Evolutionary conservation across 2,329 filamentous ascomycete genomes (phyloP), one percentile per base, ranked within the genome.

Genomic region (Didymella glomerata): DNA sequence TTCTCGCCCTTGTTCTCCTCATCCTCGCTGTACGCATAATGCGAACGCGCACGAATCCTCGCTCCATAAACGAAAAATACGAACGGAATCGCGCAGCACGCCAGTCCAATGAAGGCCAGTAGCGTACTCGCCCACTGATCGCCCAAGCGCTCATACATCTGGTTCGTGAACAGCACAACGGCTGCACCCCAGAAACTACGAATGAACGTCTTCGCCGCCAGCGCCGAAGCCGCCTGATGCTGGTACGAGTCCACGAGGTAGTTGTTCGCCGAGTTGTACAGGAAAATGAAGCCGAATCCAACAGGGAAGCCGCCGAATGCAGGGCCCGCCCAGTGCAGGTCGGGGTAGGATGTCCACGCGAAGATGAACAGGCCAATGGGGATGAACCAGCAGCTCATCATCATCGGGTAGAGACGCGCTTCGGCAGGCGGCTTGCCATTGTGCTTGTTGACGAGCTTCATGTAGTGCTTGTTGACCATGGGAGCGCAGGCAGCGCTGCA

Each of bases 81-180:
- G 74, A 89, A 96, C 0, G 92, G 92, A 65, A 96, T 96, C 0
- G 82, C 86, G 74, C 92, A 96, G 79, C 92, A 96, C 0, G 86
- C 89, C 6, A 96, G 79, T 16, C 84, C 86, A 66, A 96, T 82
- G 67, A 93, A 93, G 0, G 85, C 91, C 9, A 95, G 79, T 10
- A 95, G 81, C 0, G 84, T 84, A 48, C 86, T 87, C 0, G 91
- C 91, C 91, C 91, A 94, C 73, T 92, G 87, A 76, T 92, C 83
- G 9, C 87, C 87, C 14, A 94, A 81, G 2, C 87, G 83, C 38
- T 69, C 62, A 57, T 77, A 78, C 91, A 95, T 94, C 76, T 94
- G 90, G 64, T 85, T 83, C 0, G 91, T 94, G 78, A 95, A 95
- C 1, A 96, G 83, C 0, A 94, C 91, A 1, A 88, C 86, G 1